Conservation (phyloP, 352 stramenopile species). For the Pythium chondricola region DNA sequence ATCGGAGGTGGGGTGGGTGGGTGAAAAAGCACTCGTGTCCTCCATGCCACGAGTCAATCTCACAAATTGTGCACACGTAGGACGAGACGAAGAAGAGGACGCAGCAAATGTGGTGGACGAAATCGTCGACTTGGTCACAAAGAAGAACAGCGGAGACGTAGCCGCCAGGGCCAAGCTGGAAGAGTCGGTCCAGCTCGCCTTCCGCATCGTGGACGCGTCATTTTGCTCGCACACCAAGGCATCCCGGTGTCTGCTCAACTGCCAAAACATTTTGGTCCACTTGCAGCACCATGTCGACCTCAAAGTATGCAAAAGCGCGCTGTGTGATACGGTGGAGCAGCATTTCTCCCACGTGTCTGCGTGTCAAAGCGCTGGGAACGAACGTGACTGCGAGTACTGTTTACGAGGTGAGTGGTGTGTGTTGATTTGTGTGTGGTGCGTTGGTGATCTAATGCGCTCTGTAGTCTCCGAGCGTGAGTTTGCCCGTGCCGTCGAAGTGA, state of each 20-base stretch:
- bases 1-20: too few species aligned
- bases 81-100: slow-evolving; percentile 1
- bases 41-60: too few species aligned
- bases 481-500: slow-evolving; percentile 21
- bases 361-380: slow-evolving; percentile 13
- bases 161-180: slow-evolving; percentile 8
- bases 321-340: slow-evolving; percentile 23
- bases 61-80: too few species aligned
- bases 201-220: slow-evolving; percentile 23
- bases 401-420: slow-evolving; percentile 17
- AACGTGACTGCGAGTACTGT: slow-evolving; percentile 24
- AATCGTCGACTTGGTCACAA: slow-evolving; percentile 9
- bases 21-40: too few species aligned
- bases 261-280: slow-evolving; percentile 21
- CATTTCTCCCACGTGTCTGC: slow-evolving; percentile 23
- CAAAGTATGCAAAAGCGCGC: slow-evolving; percentile 15
- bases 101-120: background rate
- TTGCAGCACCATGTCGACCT: slow-evolving; percentile 25
- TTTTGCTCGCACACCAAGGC: slow-evolving; percentile 24
- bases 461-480: slow-evolving; percentile 21
- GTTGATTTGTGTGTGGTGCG: background rate
- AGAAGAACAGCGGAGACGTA: slow-evolving; percentile 8
- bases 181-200: slow-evolving; percentile 15
- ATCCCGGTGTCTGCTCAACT: slow-evolving; percentile 20
- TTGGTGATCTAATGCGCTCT: background rate